Base-by-base conservation (phyloP, 176 grass and related monocot genomes). In the Urochloa ruziziensis region DNA sequence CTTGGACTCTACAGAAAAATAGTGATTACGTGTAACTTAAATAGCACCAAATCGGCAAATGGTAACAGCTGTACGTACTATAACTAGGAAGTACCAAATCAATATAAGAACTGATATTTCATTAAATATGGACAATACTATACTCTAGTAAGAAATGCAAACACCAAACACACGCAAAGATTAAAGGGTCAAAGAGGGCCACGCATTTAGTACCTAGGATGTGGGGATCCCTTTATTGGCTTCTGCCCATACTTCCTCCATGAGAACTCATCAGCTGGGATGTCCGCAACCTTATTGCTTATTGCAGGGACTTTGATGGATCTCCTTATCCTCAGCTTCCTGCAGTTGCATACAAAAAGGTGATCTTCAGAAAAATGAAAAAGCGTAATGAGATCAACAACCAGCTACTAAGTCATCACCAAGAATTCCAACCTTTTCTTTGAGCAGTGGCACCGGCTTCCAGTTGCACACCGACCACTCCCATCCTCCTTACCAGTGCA, bases 171-270 rank as follows among this genome's bases (percentile, higher is more conserved):
- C 43, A 34, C 1, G 52, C 29, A 73, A 39, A 60, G 18, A 75
- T 51, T 67, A 23, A 40, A 64, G 17, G 3, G 77, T 27, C 62
- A 16, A 28, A 82, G 23, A 21, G 10, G 74, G 70, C 49, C n/a
- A 75, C 25, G 76, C 24, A 57, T 82, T 82, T 25, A 39, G 70
- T 92, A 98, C 96, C 96, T 98, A 82, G 96, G 96, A 95, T 98
- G 91, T 9, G 96, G 96, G 66, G 96, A 98, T 67, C 96, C 96
- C 61, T 98, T 98, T n/a, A 98, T 98, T 70, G 96, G 96, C 67
- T 98, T 98, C 89, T 98, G 96, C 16, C 96, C 96, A 60, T 98
- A 98, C 75, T 98, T 98, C 67, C 96, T 83, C 96, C 96, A 98
- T 0, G 96, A 95, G 90, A 91, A 98, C 54, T 98, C 96, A 64